Percentiles rank a stretch among this genome's conserved stretches.
Conservation (phyloP, 768 basidiomycete species). For the Lenzites betulinus region DNA sequence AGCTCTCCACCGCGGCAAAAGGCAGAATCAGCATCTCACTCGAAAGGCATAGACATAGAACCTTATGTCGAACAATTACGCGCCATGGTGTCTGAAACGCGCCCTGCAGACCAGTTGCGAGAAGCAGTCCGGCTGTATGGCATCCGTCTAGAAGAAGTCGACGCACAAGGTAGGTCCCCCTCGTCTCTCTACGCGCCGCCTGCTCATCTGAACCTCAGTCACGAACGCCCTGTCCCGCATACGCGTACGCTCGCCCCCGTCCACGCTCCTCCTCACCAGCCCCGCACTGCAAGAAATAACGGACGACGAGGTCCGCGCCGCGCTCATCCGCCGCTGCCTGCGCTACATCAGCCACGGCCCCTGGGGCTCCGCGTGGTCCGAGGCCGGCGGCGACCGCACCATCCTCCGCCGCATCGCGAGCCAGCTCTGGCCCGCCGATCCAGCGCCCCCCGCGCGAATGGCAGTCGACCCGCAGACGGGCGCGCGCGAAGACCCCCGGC, state of each 20-base stretch:
- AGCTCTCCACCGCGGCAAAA: background rate
- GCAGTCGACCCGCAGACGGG: constrained; percentile 29
- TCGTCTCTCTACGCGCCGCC: background rate
- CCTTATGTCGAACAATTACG: constrained; percentile 1
- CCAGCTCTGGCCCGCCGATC: constrained; percentile 45
- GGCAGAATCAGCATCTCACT: background rate
- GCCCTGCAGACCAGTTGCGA: constrained; percentile 1
- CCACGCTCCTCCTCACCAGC: constrained; percentile 32
- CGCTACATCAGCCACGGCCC: constrained; percentile 73
- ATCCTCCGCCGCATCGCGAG: constrained; percentile 51
- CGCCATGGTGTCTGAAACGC: background rate
- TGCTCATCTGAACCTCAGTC: constrained; percentile 8
- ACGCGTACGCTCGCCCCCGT: constrained; percentile 25
- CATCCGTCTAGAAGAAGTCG: constrained; percentile 39
- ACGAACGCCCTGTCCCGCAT: constrained; percentile 19
- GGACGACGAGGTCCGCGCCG: constrained; percentile 23
- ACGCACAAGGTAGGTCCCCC: constrained; percentile 43
- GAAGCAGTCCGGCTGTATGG: constrained; percentile 13
- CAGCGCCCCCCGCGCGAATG: background rate
- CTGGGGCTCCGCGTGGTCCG: constrained; percentile 72
- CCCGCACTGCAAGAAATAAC: constrained; percentile 12
- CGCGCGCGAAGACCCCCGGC: constrained; percentile 16
- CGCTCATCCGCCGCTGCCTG: constrained; percentile 46
- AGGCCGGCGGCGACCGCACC: constrained; percentile 52
- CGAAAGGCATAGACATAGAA: background rate